phyloP scores from a whole-genome alignment of 768 basidiomycete genomes.

The Rubroboletus pulcherrimus region DNA sequence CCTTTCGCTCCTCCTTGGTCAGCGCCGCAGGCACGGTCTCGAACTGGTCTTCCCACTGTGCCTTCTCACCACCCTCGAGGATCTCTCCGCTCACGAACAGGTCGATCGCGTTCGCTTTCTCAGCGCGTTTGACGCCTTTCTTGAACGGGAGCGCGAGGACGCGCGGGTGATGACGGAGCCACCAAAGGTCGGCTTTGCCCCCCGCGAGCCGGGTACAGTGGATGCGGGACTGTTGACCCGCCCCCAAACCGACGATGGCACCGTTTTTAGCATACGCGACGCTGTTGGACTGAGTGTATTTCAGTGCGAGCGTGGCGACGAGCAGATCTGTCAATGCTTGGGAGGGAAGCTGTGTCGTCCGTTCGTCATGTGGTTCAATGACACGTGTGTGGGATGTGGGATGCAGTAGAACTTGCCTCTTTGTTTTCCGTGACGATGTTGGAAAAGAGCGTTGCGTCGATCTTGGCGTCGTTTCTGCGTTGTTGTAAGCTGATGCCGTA shows the following conservation, averaged over 20 bases:
- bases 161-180: conserved; percentile 94
- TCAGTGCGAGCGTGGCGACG: conserved; percentile 93
- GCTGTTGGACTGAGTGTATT: conserved; percentile 99
- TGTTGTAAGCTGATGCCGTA: conserved; percentile 91
- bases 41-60: conserved; percentile 89
- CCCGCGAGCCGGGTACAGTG: conserved; percentile 99
- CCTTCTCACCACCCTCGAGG: conserved; percentile 84
- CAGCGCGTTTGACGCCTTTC: conserved; percentile 94
- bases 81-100: conserved; percentile 89
- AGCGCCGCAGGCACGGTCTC: conserved; percentile 66
- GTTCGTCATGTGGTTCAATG: neutral
- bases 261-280: conserved; percentile 94
- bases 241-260: conserved; percentile 91
- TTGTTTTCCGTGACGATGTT: conserved; percentile 90
- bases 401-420: conserved; percentile 47
- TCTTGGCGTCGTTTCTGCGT: conserved; percentile 84
- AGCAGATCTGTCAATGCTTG: conserved; percentile 86
- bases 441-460: conserved; percentile 73
- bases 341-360: conserved; percentile 55
- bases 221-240: conserved; percentile 97
- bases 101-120: conserved; percentile 98
- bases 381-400: neutral
- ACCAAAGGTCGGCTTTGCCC: conserved; percentile 98
- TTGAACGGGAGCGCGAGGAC: conserved; percentile 94
- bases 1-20: conserved; percentile 63